Evolutionary conservation across 2,329 filamentous ascomycete species (phyloP).

Genomic region (Aspergillus pseudoterreus): DNA sequence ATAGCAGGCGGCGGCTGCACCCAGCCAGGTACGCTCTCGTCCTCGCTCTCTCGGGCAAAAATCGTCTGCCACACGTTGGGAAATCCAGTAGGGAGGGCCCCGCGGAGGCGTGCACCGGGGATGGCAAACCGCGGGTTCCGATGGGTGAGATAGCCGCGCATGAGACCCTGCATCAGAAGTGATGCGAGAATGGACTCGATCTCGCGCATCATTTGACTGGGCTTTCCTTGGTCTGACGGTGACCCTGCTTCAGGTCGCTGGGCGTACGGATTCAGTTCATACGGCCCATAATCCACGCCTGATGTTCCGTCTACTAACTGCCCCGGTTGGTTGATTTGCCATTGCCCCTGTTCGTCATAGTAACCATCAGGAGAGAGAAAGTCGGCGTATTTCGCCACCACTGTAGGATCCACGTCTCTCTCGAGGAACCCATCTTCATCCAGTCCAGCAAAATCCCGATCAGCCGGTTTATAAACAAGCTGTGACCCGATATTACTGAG

Average conservation of each 20-base stretch:
- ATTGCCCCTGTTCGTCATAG: slow-evolving; percentile 31
- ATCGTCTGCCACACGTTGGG: slow-evolving; percentile 70
- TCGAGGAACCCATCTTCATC: slow-evolving; percentile 10
- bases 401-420: slow-evolving; percentile 7
- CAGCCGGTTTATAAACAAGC: slow-evolving; percentile 26
- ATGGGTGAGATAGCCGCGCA: slow-evolving; percentile 82
- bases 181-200: slow-evolving; percentile 75
- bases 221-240: slow-evolving; percentile 16
- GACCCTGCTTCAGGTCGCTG: slow-evolving; percentile 19
- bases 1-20: slow-evolving; percentile 46
- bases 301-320: slow-evolving; percentile 26
- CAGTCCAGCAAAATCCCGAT: slow-evolving; percentile 31
- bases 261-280: slow-evolving; percentile 58
- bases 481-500: slow-evolving; percentile 23
- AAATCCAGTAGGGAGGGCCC: slow-evolving; percentile 53
- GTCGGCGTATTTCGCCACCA: slow-evolving; percentile 31
- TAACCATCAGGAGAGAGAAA: slow-evolving; percentile 32
- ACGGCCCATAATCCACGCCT: slow-evolving; percentile 34
- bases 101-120: slow-evolving; percentile 57
- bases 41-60: slow-evolving; percentile 55
- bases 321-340: slow-evolving; percentile 21
- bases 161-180: slow-evolving; percentile 73
- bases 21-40: slow-evolving; percentile 71
- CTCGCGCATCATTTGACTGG: slow-evolving; percentile 52
- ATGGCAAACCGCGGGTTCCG: slow-evolving; percentile 75